Percentiles rank a stretch among this genome's conserved stretches.
Evolutionary conservation across 371 early-diverging fungal genomes (phyloP).

Genomic region (Mucor plumbeus): DNA sequence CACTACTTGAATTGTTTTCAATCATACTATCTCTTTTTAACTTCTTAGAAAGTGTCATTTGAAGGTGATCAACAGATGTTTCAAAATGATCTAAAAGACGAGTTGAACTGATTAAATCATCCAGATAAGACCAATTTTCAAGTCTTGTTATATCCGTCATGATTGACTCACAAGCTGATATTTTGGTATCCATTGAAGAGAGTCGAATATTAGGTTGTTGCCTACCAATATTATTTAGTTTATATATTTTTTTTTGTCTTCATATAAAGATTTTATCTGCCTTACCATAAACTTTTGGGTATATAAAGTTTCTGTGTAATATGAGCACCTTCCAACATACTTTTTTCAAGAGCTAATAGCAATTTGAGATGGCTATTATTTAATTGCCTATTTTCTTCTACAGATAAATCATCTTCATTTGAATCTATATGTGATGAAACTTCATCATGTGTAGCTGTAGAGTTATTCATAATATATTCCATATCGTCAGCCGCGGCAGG

Average conservation of each 20-base stretch:
- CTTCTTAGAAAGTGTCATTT: slow-evolving; percentile 46
- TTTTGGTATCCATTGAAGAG: slow-evolving; percentile 59
- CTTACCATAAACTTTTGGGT: slow-evolving; percentile 63
- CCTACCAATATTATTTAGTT: slow-evolving; percentile 11
- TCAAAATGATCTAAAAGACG: slow-evolving; percentile 43
- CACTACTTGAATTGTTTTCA: slow-evolving; percentile 5
- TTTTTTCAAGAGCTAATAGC: slow-evolving; percentile 49
- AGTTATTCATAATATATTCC: slow-evolving; percentile 2
- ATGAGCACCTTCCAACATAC: slow-evolving; percentile 58
- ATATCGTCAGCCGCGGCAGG: neutral
- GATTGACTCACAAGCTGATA: slow-evolving; percentile 54
- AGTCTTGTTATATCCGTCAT: slow-evolving; percentile 39
- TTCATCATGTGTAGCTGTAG: neutral
- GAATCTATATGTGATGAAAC: neutral
- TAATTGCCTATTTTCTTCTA: neutral
- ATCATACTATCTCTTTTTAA: slow-evolving; percentile 37
- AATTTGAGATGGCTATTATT: slow-evolving; percentile 26
- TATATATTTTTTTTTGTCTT: neutral
- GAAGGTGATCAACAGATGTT: slow-evolving; percentile 37
- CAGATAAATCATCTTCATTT: neutral
- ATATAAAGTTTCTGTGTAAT: slow-evolving; percentile 61
- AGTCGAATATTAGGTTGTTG: slow-evolving; percentile 55
- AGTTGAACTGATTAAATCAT: slow-evolving; percentile 39
- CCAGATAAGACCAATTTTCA: slow-evolving; percentile 43
- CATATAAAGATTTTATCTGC: neutral